Evolutionary conservation across 106 monocot species (phyloP).

Genomic region (Narthecium ossifragum): DNA sequence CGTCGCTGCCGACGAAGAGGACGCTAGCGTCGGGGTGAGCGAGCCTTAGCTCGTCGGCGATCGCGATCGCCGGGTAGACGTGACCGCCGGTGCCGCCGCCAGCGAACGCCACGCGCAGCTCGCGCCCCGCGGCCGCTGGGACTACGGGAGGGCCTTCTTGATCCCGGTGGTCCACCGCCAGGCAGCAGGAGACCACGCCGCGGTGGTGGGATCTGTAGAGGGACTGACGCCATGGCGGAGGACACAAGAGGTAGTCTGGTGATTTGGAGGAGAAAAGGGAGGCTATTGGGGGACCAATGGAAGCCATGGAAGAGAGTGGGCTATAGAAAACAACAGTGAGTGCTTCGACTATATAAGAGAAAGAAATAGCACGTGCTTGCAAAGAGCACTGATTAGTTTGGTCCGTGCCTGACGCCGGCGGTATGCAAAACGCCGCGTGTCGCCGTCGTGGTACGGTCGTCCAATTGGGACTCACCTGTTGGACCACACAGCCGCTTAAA

Average conservation of each 20-base stretch:
- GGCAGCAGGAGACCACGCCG: not conserved
- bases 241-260: not conserved
- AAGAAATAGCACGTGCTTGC: too few relatives aligned
- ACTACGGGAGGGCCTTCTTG: not conserved
- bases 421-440: too few relatives aligned
- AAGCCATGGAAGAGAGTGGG: not conserved
- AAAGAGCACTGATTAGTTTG: too few relatives aligned
- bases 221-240: not conserved
- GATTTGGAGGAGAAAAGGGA: not conserved
- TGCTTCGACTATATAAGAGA: too few relatives aligned
- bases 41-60: conserved; percentile 57
- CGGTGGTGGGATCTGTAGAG: not conserved
- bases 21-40: conserved; percentile 15
- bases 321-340: too few relatives aligned
- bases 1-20: conserved; percentile 46
- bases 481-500: too few relatives aligned
- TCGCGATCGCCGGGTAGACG: conserved; percentile 73
- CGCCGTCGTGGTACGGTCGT: too few relatives aligned
- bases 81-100: conserved; percentile 65
- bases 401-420: too few relatives aligned
- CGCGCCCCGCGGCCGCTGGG: not conserved
- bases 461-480: too few relatives aligned
- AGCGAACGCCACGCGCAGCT: conserved; percentile 44
- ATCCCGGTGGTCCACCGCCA: conserved; percentile 4
- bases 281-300: not conserved